Conservation (phyloP, 306 rosid species). For the Nissolia schottii region DNA sequence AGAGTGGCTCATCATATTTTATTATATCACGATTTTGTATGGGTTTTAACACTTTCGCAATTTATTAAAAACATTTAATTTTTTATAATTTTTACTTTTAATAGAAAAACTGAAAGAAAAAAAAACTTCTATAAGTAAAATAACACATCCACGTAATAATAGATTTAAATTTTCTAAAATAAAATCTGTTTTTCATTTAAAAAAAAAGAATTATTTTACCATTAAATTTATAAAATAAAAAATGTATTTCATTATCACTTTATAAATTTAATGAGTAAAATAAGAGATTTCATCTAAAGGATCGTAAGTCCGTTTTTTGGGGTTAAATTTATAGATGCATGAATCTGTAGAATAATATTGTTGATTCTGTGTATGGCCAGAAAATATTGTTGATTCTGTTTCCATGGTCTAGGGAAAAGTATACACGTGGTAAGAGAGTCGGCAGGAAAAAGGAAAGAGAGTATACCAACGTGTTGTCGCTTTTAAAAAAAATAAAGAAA, state of each 20-base stretch:
- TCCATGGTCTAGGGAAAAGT: constrained; percentile 36
- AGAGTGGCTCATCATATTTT: not conserved
- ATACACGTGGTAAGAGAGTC: not conserved
- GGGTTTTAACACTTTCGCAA: too few species aligned
- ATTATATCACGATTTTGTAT: not conserved
- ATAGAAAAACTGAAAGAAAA: not conserved
- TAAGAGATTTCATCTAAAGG: not conserved
- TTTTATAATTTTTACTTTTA: not conserved
- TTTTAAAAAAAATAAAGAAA: too few species aligned
- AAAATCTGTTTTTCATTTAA: too few species aligned
- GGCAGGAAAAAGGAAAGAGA: not conserved
- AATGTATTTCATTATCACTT: too few species aligned
- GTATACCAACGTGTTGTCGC: too few species aligned
- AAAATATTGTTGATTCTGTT: constrained; percentile 17
- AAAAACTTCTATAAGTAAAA: not conserved
- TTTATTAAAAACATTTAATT: not conserved
- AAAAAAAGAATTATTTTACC: too few species aligned
- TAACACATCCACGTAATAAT: too few species aligned
- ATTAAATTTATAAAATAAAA: too few species aligned
- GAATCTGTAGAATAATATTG: constrained; percentile 19
- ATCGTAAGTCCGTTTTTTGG: not conserved
- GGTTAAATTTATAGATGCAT: constrained; percentile 14
- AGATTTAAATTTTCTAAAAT: too few species aligned
- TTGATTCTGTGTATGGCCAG: too few species aligned
- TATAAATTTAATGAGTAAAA: too few species aligned